Percentiles rank a stretch among this genome's conserved stretches.
These are phyloP conservation scores for Brettanomyces bruxellensis DNA, from an alignment of 805 yeast genomes.

Conservation along the genomic window DNA sequence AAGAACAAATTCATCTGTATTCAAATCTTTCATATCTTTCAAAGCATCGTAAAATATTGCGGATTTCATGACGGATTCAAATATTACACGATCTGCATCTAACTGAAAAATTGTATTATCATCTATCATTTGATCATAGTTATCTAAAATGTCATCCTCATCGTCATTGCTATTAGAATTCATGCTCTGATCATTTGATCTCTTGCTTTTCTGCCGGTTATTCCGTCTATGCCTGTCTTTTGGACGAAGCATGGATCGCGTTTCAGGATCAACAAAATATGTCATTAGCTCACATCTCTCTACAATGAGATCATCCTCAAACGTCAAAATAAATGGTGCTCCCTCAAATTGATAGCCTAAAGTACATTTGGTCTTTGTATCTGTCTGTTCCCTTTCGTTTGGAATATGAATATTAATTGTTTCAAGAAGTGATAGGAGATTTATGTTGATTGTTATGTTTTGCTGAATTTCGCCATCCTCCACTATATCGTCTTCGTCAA, in stretches of 20 bases:
- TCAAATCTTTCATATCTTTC: constrained; percentile 47
- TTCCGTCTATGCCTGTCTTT: not conserved
- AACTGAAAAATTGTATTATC: constrained; percentile 22
- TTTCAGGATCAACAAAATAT: constrained; percentile 18
- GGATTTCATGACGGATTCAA: constrained; percentile 47
- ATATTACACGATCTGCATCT: constrained; percentile 32
- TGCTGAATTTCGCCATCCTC: constrained; percentile 6
- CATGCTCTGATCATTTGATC: not conserved
- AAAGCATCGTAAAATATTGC: constrained; percentile 43
- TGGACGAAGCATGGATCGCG: not conserved
- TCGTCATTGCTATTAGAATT: constrained; percentile 9
- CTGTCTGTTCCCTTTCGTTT: constrained; percentile 15
- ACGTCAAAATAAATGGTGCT: constrained; percentile 44
- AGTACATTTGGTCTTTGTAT: constrained; percentile 34
- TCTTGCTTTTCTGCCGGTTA: not conserved
- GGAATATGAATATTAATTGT: constrained; percentile 35
- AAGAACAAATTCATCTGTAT: constrained; percentile 40
- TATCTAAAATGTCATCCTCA: constrained; percentile 21
- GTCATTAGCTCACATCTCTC: constrained; percentile 53
- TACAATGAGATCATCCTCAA: constrained; percentile 42
- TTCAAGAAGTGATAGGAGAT: constrained; percentile 39
- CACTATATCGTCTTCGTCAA: constrained; percentile 7
- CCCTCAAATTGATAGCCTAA: constrained; percentile 41
- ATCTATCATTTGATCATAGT: constrained; percentile 17
- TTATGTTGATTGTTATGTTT: constrained; percentile 29